phyloP scores from a whole-genome alignment of 352 stramenopile species.

The Phytophthora parvispora region DNA sequence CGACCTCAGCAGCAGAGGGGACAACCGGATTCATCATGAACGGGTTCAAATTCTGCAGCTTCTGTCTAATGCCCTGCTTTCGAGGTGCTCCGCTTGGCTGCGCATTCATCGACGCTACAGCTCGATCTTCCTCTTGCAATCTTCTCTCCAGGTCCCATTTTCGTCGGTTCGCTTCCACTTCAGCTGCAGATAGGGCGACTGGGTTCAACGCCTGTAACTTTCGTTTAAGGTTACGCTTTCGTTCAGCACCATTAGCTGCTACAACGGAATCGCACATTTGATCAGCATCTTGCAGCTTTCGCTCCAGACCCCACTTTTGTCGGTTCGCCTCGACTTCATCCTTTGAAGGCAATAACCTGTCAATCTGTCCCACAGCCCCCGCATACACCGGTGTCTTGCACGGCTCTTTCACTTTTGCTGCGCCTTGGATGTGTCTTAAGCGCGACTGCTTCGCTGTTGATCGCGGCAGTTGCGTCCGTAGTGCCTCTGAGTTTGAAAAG shows the following conservation, averaged over 20 bases:
- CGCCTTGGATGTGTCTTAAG: neutral
- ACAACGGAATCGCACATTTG: conserved; percentile 3
- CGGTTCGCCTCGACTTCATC: conserved; percentile 24
- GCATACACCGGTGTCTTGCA: neutral
- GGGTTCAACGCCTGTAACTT: conserved; percentile 10
- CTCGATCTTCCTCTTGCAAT: conserved; percentile 15
- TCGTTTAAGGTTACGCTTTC: conserved; percentile 7
- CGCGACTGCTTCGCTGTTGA: conserved; percentile 7
- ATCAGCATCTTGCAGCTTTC: conserved; percentile 22
- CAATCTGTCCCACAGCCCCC: neutral
- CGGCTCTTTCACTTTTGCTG: neutral
- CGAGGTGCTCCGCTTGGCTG: neutral
- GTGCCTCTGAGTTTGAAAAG: conserved; percentile 35
- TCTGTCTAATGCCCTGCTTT: conserved; percentile 17
- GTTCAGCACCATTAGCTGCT: neutral
- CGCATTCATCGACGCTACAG: neutral
- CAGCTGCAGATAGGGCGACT: conserved; percentile 4
- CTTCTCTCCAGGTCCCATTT: conserved; percentile 33
- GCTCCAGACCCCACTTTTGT: conserved; percentile 38
- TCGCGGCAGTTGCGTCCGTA: conserved; percentile 32
- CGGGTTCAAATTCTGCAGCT: conserved; percentile 24
- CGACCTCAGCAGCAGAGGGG: conserved; percentile 25
- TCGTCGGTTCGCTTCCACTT: conserved; percentile 25
- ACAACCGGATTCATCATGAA: conserved; percentile 13
- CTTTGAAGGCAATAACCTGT: conserved; percentile 9